Evolutionary conservation across 129 eudicot genomes (phyloP), one percentile per base, ranked within the genome.

Genomic region (Artemisia argyi): DNA sequence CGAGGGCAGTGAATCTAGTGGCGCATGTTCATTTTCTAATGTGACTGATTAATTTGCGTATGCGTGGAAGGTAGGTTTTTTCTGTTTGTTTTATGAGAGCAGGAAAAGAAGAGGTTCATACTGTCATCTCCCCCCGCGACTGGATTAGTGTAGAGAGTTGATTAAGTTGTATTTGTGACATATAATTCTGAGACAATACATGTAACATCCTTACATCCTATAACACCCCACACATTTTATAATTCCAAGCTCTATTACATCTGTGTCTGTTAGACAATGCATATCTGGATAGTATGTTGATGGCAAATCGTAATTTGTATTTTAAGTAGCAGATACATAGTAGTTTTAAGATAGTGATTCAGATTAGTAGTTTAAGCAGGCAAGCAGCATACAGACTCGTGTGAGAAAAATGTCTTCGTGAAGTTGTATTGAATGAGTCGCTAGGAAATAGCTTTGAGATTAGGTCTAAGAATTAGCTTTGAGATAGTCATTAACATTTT

Each of bases 1-100:
- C 84, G 83, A 78, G 91, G 96, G 55, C 19, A 65, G 74, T 76
- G 44, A 73, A 61, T 44, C 76, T 68, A 44, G 46, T 61, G 61
- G 61, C 7, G 8, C 46, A 39, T 39, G 46, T 39, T 39, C 9
- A 39, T 7, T 39, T 39, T 39, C 2, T 39, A 39, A 39, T 39
- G 7, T 39, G 5, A 39, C 46, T 48, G 52, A 35, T 52, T 32
- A 19, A 16, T 55, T 26, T 24, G 47, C 50, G 66, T 73, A 71
- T 22, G 65, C 30, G 46, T 57, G 66, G 51, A 26, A 15, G 66
- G 59, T 49, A 46, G 51, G 61, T 61, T 66, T 19, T 19, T 44
- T 60, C 76, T 68, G 61, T 24, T 68, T 49, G 73, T 68, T 68
- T 50, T 24, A 44, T 28, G 16, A 60, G 19, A 51, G 71, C 62